phyloP scores from a whole-genome alignment of 73 alveolate species.

The Blepharisma japonicum region DNA sequence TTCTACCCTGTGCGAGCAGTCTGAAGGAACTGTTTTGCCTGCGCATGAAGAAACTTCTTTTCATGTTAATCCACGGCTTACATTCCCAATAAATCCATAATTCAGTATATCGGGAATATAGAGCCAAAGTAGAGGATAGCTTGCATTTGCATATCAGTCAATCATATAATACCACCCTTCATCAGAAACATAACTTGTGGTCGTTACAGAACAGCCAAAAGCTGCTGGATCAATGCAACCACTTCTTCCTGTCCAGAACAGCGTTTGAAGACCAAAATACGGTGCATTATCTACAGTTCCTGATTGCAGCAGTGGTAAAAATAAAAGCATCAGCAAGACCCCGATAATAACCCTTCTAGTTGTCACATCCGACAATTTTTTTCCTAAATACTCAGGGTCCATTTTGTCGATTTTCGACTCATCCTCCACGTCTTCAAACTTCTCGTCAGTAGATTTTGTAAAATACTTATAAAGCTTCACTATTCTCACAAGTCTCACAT shows the following conservation, averaged over 20 bases:
- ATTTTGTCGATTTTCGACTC: slow-evolving; percentile 44
- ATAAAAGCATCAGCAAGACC: slow-evolving; percentile 57
- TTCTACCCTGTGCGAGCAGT: slow-evolving; percentile 42
- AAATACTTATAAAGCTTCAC: slow-evolving; percentile 66
- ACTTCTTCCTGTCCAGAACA: slow-evolving; percentile 64
- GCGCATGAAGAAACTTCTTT: slow-evolving; percentile 41
- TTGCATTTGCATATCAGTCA: slow-evolving; percentile 19
- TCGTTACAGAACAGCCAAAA: not conserved
- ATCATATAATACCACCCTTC: slow-evolving; percentile 14
- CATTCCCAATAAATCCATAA: slow-evolving; percentile 17
- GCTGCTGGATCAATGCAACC: not conserved
- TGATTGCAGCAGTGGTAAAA: slow-evolving; percentile 60
- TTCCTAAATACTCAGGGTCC: slow-evolving; percentile 72
- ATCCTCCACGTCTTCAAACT: slow-evolving; percentile 8
- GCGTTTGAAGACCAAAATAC: slow-evolving; percentile 52
- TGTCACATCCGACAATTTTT: slow-evolving; percentile 56
- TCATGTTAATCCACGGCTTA: slow-evolving; percentile 39
- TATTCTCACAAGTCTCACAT: slow-evolving; percentile 62
- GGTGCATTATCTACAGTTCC: slow-evolving; percentile 38
- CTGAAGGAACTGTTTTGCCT: slow-evolving; percentile 55
- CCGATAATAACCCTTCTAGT: slow-evolving; percentile 75
- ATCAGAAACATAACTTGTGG: not conserved
- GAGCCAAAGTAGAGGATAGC: slow-evolving; percentile 31
- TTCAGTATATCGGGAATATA: slow-evolving; percentile 25
- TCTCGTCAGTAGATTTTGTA: slow-evolving; percentile 47